Evolutionary conservation across 495 filamentous ascomycete genomes (phyloP).

Genomic region (Trichoderma gamsii): DNA sequence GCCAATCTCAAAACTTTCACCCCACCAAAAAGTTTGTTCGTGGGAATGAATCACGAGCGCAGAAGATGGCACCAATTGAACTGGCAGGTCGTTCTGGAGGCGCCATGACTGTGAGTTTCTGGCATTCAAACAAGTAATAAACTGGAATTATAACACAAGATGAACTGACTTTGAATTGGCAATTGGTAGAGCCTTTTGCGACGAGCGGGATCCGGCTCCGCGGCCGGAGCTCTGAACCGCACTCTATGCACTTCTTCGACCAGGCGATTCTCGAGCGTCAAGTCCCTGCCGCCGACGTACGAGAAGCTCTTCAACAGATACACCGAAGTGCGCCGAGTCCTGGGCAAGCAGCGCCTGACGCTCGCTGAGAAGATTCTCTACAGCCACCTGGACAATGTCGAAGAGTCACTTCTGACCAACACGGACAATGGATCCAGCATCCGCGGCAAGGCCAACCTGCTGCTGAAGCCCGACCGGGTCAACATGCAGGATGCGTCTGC

Average conservation of each 20-base stretch:
- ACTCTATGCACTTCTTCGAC: slow-evolving; percentile 21
- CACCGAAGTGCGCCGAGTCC: slow-evolving; percentile 59
- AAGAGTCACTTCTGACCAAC: slow-evolving; percentile 74
- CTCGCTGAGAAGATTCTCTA: slow-evolving; percentile 97
- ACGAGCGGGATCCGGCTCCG: slow-evolving; percentile 6
- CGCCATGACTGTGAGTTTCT: slow-evolving; percentile 27
- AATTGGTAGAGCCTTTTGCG: slow-evolving; percentile 2
- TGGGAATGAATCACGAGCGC: slow-evolving; percentile 4
- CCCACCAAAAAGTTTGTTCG: slow-evolving; percentile 2
- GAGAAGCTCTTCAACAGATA: slow-evolving; percentile 42
- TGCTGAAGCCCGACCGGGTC: slow-evolving; percentile 94
- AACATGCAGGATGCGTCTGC: slow-evolving; percentile 99
- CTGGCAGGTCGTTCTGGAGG: slow-evolving; percentile 33
- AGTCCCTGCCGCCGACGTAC: slow-evolving; percentile 39
- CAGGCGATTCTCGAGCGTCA: slow-evolving; percentile 22
- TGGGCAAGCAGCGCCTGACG: slow-evolving; percentile 67
- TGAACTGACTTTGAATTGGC: neutral
- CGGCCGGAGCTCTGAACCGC: neutral
- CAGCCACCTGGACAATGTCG: slow-evolving; percentile 81
- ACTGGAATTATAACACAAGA: neutral
- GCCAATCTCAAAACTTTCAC: slow-evolving; percentile 12
- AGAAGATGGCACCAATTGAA: slow-evolving; percentile 35
- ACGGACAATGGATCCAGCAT: slow-evolving; percentile 75
- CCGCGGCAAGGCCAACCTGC: slow-evolving; percentile 84
- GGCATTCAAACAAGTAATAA: slow-evolving; percentile 12